Conservation (phyloP, 768 basidiomycete genomes). For the Tubosaeta sp. region DNA sequence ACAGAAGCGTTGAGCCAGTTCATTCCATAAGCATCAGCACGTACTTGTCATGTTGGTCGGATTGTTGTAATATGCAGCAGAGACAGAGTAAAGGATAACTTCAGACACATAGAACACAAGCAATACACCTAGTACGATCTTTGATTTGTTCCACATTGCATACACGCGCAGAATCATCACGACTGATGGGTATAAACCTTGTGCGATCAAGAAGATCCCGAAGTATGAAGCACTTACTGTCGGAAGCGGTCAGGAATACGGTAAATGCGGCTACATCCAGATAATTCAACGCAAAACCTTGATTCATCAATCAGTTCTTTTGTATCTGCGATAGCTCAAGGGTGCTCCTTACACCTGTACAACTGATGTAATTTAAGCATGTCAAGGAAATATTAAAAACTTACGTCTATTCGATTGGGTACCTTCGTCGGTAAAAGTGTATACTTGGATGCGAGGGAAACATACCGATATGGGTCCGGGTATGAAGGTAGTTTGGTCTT, state of each 20-base stretch:
- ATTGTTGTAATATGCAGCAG: constrained; percentile 1
- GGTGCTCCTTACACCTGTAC: constrained; percentile 14
- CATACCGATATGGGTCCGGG: constrained; percentile 14
- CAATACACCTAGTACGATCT: constrained; percentile 10
- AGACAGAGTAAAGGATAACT: neutral
- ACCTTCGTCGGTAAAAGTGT: neutral
- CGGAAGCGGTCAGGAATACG: constrained; percentile 15
- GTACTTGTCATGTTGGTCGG: constrained; percentile 12
- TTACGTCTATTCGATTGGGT: constrained; percentile 9
- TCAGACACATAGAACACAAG: constrained; percentile 10
- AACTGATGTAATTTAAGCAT: neutral
- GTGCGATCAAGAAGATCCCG: neutral
- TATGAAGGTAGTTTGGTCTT: constrained; percentile 16
- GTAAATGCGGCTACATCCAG: neutral
- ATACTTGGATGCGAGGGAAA: neutral
- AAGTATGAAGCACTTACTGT: constrained; percentile 12
- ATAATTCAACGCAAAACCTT: constrained; percentile 10
- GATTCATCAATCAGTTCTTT: neutral
- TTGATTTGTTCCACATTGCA: constrained; percentile 19
- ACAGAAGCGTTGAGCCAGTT: neutral
- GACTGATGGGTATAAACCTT: constrained; percentile 2
- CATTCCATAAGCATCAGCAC: neutral
- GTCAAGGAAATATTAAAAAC: neutral
- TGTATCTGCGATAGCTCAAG: neutral
- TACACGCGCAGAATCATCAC: constrained; percentile 25